These are phyloP conservation scores for Phytophthora meadii DNA, from an alignment of 352 stramenopile species.

Conservation along the genomic window DNA sequence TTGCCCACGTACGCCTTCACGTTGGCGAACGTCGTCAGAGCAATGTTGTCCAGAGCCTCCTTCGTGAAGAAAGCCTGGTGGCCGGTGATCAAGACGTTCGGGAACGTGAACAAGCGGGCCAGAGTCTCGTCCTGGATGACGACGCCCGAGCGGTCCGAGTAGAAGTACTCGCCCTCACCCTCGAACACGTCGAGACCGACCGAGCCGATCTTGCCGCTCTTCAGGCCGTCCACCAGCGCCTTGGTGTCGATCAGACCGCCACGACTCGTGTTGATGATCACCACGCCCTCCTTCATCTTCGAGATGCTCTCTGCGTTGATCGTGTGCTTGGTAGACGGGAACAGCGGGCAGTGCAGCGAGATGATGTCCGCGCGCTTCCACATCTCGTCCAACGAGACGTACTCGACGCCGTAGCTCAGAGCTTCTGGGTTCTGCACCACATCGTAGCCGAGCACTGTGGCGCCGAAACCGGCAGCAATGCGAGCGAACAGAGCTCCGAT, in stretches of 20 bases:
- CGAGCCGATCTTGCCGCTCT: constrained; percentile 75
- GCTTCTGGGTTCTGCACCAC: constrained; percentile 60
- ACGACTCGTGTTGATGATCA: constrained; percentile 92
- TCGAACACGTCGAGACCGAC: constrained; percentile 91
- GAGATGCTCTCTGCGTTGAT: constrained; percentile 82
- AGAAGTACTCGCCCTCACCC: constrained; percentile 77
- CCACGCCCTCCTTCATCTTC: constrained; percentile 88
- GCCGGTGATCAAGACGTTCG: constrained; percentile 81
- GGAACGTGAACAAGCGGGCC: constrained; percentile 76
- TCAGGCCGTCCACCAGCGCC: constrained; percentile 79
- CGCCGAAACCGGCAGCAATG: constrained; percentile 41
- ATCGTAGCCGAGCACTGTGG: constrained; percentile 73
- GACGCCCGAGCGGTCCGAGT: constrained; percentile 69
- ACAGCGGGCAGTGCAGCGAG: constrained; percentile 84
- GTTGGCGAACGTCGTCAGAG: constrained; percentile 71
- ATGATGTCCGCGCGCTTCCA: constrained; percentile 84
- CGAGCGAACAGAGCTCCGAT: constrained; percentile 54
- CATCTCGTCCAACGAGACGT: constrained; percentile 62
- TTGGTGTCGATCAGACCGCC: constrained; percentile 87
- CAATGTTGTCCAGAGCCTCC: constrained; percentile 76
- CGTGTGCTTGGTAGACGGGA: constrained; percentile 82
- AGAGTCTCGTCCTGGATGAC: constrained; percentile 73
- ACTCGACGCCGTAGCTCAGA: constrained; percentile 39
- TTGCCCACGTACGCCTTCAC: constrained; percentile 57
- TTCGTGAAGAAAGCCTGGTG: constrained; percentile 87